Evolutionary conservation across 2,329 filamentous ascomycete species (phyloP).

Genomic region (Ophiostoma himal-ulmi): DNA sequence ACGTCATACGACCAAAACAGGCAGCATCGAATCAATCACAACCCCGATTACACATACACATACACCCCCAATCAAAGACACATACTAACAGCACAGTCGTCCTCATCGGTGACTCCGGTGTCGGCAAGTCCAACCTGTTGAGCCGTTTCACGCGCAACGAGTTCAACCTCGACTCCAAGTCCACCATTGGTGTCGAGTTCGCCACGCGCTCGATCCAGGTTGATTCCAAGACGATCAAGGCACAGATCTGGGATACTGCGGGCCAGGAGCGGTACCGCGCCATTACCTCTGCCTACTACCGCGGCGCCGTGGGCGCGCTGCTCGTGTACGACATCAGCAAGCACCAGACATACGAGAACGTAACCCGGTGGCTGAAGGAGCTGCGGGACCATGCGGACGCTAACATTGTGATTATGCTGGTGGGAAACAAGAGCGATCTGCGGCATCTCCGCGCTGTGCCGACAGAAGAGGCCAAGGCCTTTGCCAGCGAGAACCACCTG

Average conservation of each 20-base stretch:
- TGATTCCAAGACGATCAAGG: slow-evolving; percentile 99
- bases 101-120: slow-evolving; percentile 97
- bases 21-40: neutral
- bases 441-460: slow-evolving; percentile 93
- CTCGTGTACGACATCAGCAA: slow-evolving; percentile 99
- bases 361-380: slow-evolving; percentile 98
- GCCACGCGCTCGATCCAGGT: slow-evolving; percentile 98
- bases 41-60: too few relatives aligned
- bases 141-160: slow-evolving; percentile 99
- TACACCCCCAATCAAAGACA: neutral
- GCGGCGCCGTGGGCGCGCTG: slow-evolving; percentile 91
- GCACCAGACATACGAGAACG: slow-evolving; percentile 98
- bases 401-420: slow-evolving; percentile 99
- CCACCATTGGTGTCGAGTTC: slow-evolving; percentile 98
- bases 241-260: slow-evolving; percentile 99
- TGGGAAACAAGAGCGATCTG: slow-evolving; percentile 99
- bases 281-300: slow-evolving; percentile 98
- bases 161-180: slow-evolving; percentile 99
- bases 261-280: slow-evolving; percentile 98
- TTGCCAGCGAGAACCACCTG: slow-evolving; percentile 96
- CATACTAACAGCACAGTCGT: slow-evolving; percentile 59
- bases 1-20: neutral
- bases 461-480: slow-evolving; percentile 95
- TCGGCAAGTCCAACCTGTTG: slow-evolving; percentile 99
- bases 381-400: slow-evolving; percentile 95